phyloP scores from a whole-genome alignment of 768 basidiomycete genomes.

The Mycena leptocephala region DNA sequence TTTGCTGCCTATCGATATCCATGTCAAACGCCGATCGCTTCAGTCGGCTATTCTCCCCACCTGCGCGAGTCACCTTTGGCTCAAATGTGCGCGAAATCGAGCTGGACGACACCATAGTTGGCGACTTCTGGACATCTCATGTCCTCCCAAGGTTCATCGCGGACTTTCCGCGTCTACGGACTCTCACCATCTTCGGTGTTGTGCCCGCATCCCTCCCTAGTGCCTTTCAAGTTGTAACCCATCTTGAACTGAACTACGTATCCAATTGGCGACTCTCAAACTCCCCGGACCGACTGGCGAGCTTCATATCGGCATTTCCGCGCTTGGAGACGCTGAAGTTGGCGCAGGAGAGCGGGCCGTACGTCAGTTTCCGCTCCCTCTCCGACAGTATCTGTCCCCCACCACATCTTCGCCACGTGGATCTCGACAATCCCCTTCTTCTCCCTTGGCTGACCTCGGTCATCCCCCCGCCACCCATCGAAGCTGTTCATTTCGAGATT shows the following conservation, averaged over 20 bases:
- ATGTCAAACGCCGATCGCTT: slow-evolving; percentile 27
- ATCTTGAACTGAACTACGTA: slow-evolving; percentile 10
- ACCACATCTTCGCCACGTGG: slow-evolving; percentile 4
- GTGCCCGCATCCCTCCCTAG: slow-evolving; percentile 12
- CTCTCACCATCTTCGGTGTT: slow-evolving; percentile 11
- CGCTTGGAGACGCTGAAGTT: slow-evolving; percentile 27
- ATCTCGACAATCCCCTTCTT: slow-evolving; percentile 16
- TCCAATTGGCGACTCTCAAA: not conserved
- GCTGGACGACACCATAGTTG: slow-evolving; percentile 11
- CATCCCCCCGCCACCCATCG: not conserved
- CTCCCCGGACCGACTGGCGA: not conserved
- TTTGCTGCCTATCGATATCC: slow-evolving; percentile 18
- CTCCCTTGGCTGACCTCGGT: slow-evolving; percentile 16
- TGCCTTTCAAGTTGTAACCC: slow-evolving; percentile 6
- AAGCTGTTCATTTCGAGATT: slow-evolving; percentile 13
- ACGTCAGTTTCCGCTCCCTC: not conserved
- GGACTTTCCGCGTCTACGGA: slow-evolving; percentile 12
- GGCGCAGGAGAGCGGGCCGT: slow-evolving; percentile 21
- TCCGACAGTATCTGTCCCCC: not conserved
- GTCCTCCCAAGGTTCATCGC: slow-evolving; percentile 23
- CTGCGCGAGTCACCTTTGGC: not conserved
- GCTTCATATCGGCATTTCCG: slow-evolving; percentile 7
- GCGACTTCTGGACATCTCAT: slow-evolving; percentile 23
- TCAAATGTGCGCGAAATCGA: slow-evolving; percentile 25
- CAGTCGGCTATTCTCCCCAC: slow-evolving; percentile 10